Base-by-base conservation (phyloP, 2,329 filamentous ascomycete species). In the Beauveria australis region DNA sequence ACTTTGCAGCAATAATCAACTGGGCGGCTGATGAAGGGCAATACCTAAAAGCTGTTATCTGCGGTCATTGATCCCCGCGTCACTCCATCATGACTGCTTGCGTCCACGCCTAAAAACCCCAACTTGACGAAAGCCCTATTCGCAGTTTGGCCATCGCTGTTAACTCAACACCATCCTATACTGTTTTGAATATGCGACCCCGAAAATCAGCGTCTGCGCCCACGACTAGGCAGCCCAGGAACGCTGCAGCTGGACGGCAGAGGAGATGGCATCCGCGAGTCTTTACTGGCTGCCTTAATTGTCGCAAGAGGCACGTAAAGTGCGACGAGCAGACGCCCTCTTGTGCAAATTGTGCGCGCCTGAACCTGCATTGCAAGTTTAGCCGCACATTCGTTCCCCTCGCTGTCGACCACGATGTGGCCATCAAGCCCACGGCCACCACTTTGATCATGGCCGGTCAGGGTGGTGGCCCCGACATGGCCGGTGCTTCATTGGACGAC, bases 221-320 rank as follows among this genome's bases (percentile, higher is more conserved):
- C 10, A 16, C 49, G 28, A 6, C 28, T 1, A 53, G 47, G 47
- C 47, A 53, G 33, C 30, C 30, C 18, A 40, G 12, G 10, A 40
- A 14, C n/a, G 24, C 7, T 5, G 5, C 28, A 52, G 28, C 48
- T 37, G 49, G 18, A 12, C 63, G 64, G 14, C 64, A 65, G 40
- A 61, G 63, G 24, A 61, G 57, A 66, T 75, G 73, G 73, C 73
- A 75, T 64, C 73, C 74, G 51, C 72, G 73, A 37, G 73, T 73
- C 9, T 75, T 75, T 58, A 75, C 73, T 1, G 73, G 74, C 10
- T 76, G 74, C 60, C 71, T 71, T 40, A 75, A 72, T 59, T 76
- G 74, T 63, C 72, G 73, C 53, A 69, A 72, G 40, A 72, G 74
- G 28, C 73, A 75, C 67, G 73, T 66, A 57, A 64, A 66, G 53